Conservation (phyloP, 2,329 filamentous ascomycete genomes). For the Trichoderma harzianum region DNA sequence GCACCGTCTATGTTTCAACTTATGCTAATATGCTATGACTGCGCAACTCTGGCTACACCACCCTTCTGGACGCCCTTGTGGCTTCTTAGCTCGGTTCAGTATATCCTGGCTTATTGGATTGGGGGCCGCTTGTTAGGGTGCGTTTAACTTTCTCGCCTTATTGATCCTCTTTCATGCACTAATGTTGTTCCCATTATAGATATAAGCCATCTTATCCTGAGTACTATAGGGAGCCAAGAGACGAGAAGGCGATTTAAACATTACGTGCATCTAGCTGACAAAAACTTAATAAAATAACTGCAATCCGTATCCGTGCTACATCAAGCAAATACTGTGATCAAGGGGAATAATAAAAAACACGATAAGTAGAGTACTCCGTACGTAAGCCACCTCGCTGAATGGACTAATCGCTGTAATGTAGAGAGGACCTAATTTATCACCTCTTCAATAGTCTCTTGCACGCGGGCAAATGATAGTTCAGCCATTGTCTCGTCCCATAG, state of each 20-base stretch:
- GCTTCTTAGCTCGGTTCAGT: background rate
- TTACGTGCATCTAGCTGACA: background rate
- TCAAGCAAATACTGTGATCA: background rate
- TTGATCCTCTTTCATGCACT: background rate
- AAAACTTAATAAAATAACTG: background rate
- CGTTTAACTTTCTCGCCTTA: background rate
- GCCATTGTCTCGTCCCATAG: conserved; percentile 7
- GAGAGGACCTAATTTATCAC: background rate
- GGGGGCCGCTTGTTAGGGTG: background rate
- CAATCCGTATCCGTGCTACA: background rate
- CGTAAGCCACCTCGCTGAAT: background rate
- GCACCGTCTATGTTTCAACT: conserved; percentile 3
- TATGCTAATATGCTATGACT: background rate
- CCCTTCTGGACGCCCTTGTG: conserved; percentile 5
- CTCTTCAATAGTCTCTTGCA: background rate
- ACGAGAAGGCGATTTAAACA: background rate
- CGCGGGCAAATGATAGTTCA: background rate
- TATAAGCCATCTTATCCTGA: conserved; percentile 11
- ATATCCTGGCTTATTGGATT: conserved; percentile 3
- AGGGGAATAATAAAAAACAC: background rate
- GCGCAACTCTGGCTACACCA: conserved; percentile 5
- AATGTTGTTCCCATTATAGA: background rate
- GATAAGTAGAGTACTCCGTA: background rate
- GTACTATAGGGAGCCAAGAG: background rate
- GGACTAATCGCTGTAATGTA: background rate